Evolutionary conservation across 768 basidiomycete genomes (phyloP).

Genomic region (Boletus rubropictus): DNA sequence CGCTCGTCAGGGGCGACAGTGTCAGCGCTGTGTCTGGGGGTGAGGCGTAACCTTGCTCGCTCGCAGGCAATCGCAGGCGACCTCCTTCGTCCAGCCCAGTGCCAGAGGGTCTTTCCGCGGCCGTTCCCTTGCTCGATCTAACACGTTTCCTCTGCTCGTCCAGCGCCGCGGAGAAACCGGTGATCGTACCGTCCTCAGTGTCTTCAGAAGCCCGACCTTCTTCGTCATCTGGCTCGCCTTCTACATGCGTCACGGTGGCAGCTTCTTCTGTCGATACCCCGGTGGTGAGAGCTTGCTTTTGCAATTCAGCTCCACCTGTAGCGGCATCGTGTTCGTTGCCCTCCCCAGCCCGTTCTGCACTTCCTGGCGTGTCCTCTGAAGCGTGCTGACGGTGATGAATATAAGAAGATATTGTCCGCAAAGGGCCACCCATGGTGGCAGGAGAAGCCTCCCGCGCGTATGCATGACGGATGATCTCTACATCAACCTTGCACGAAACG

Average conservation of each 20-base stretch:
- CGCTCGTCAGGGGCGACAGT: neutral
- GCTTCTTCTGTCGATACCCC: slow-evolving; percentile 3
- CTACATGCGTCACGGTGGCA: slow-evolving; percentile 1
- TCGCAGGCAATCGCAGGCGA: slow-evolving; percentile 11
- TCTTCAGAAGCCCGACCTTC: slow-evolving; percentile 64
- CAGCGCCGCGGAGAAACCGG: slow-evolving; percentile 3
- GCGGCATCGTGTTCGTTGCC: slow-evolving; percentile 13
- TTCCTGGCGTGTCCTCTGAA: slow-evolving; percentile 18
- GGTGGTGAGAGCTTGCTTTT: slow-evolving; percentile 1
- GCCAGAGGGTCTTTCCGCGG: neutral
- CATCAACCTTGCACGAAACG: slow-evolving; percentile 46
- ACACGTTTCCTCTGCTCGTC: slow-evolving; percentile 22
- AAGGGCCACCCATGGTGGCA: neutral
- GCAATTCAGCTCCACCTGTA: slow-evolving; percentile 13
- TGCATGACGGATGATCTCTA: slow-evolving; percentile 53
- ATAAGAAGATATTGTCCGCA: slow-evolving; percentile 7
- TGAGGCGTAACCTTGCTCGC: slow-evolving; percentile 11
- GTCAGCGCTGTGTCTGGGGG: neutral
- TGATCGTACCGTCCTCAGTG: slow-evolving; percentile 26
- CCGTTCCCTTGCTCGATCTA: slow-evolving; percentile 21
- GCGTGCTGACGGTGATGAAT: slow-evolving; percentile 15
- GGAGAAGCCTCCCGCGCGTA: slow-evolving; percentile 12
- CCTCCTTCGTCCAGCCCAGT: slow-evolving; percentile 5
- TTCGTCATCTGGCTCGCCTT: slow-evolving; percentile 38
- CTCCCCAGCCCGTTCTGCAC: slow-evolving; percentile 21